Evolutionary conservation across 345 rosid species (phyloP).

Genomic region (Salix exigua): DNA sequence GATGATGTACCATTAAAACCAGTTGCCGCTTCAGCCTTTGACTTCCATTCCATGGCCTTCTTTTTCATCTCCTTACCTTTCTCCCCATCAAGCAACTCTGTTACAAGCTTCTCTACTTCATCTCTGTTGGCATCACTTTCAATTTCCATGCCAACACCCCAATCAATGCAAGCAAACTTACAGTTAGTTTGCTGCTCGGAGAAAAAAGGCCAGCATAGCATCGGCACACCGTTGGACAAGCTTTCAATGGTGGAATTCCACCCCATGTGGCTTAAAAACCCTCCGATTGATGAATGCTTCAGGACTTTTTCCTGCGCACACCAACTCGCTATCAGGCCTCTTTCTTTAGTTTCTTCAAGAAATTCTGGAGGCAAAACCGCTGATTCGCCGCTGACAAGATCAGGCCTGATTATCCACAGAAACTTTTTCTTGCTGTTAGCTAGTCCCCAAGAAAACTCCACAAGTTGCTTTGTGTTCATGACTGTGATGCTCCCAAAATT

Average conservation of each 20-base stretch:
- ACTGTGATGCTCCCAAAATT: conserved; percentile 8
- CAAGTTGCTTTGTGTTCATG: neutral
- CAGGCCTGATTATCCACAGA: conserved; percentile 9
- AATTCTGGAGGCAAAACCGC: neutral
- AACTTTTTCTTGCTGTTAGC: neutral
- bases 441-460: conserved; percentile 7
- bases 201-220: conserved; percentile 4
- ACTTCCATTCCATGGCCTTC: conserved; percentile 4
- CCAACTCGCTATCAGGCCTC: neutral
- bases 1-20: neutral
- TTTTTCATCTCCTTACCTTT: neutral
- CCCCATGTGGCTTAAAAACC: conserved; percentile 7
- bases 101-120: neutral
- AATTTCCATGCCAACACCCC: conserved; percentile 9
- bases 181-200: conserved; percentile 1
- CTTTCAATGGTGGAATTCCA: conserved; percentile 9
- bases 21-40: neutral
- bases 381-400: neutral
- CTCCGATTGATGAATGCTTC: conserved; percentile 2
- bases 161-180: conserved; percentile 3
- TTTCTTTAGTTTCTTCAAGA: neutral
- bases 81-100: neutral
- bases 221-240: neutral
- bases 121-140: conserved; percentile 12
- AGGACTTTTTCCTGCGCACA: conserved; percentile 2